A percentile compares a stretch with the other conserved stretches of the same genome.
These are phyloP conservation scores for Carex scoparia DNA, from an alignment of 176 grass and related monocot genomes.

Conservation along the genomic window DNA sequence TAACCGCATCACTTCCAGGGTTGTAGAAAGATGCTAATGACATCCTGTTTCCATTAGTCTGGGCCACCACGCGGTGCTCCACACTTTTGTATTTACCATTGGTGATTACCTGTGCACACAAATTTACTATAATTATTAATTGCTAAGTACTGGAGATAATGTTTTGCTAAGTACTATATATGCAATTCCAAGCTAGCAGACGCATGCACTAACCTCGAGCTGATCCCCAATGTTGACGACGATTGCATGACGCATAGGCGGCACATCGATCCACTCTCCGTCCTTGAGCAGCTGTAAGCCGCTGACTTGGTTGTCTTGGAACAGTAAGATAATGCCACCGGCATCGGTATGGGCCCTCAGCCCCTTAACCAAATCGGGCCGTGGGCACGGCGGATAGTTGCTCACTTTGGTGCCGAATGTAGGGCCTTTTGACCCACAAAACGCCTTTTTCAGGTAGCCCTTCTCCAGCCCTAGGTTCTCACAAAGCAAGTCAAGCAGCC, in stretches of 20 bases:
- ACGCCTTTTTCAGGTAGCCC: slow-evolving; percentile 46
- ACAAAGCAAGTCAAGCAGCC: slow-evolving; percentile 55
- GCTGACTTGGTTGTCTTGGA: slow-evolving; percentile 65
- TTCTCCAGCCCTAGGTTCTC: slow-evolving; percentile 58
- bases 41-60: slow-evolving; percentile 65
- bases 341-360: slow-evolving; percentile 85
- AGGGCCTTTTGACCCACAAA: slow-evolving; percentile 44
- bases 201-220: slow-evolving; percentile 38
- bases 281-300: slow-evolving; percentile 79
- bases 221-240: slow-evolving; percentile 90
- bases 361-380: slow-evolving; percentile 64
- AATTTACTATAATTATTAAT: neutral
- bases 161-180: neutral
- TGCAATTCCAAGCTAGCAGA: neutral
- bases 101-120: slow-evolving; percentile 55
- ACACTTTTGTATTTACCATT: slow-evolving; percentile 91
- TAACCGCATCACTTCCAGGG: slow-evolving; percentile 58
- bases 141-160: neutral
- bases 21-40: slow-evolving; percentile 97
- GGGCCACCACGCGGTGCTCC: slow-evolving; percentile 63
- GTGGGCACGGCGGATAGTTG: slow-evolving; percentile 85
- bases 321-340: slow-evolving; percentile 81
- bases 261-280: slow-evolving; percentile 67
- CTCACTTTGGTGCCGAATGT: slow-evolving; percentile 84
- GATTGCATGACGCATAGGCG: slow-evolving; percentile 53